These are phyloP conservation scores for Apiospora aurea DNA, from an alignment of 2,329 filamentous ascomycete species.

Conservation along the genomic window DNA sequence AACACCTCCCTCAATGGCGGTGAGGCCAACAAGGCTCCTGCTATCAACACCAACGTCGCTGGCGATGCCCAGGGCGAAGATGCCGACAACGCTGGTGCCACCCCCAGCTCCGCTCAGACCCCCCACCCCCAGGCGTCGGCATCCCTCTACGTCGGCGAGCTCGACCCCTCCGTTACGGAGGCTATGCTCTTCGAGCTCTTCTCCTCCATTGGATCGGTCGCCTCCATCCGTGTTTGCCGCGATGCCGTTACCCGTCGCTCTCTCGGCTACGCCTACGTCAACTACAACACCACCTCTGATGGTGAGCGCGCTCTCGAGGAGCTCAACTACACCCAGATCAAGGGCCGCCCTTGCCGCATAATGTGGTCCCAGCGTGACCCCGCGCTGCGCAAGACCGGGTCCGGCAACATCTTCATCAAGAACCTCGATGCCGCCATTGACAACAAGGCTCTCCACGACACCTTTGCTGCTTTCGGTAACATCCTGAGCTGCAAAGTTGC, in stretches of 20 bases:
- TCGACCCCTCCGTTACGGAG: conserved; percentile 97
- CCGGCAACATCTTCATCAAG: conserved; percentile 99
- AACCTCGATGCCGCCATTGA: conserved; percentile 98
- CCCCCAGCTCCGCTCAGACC: conserved; percentile 73
- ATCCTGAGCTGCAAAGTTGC: conserved; percentile 99
- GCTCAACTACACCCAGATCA: conserved; percentile 99
- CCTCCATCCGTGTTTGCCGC: conserved; percentile 99
- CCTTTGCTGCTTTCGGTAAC: conserved; percentile 98
- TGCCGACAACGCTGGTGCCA: conserved; percentile 70
- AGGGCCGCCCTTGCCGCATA: conserved; percentile 98
- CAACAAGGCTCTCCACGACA: conserved; percentile 99
- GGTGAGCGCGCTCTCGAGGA: conserved; percentile 99
- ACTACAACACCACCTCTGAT: conserved; percentile 97
- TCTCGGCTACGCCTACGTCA: conserved; percentile 98
- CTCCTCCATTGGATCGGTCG: conserved; percentile 98
- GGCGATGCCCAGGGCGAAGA: conserved; percentile 62
- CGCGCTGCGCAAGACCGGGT: conserved; percentile 97
- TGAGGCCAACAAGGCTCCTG: conserved; percentile 69
- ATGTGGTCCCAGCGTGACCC: conserved; percentile 99
- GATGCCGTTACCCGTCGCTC: conserved; percentile 98
- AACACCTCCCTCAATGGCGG: conserved; percentile 75
- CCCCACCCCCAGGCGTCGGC: conserved; percentile 90
- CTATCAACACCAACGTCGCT: conserved; percentile 78
- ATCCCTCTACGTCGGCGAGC: conserved; percentile 98
- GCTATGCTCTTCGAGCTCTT: conserved; percentile 99